Base-by-base conservation (phyloP, 2,329 filamentous ascomycete species). In the Aspergillus sp. region DNA sequence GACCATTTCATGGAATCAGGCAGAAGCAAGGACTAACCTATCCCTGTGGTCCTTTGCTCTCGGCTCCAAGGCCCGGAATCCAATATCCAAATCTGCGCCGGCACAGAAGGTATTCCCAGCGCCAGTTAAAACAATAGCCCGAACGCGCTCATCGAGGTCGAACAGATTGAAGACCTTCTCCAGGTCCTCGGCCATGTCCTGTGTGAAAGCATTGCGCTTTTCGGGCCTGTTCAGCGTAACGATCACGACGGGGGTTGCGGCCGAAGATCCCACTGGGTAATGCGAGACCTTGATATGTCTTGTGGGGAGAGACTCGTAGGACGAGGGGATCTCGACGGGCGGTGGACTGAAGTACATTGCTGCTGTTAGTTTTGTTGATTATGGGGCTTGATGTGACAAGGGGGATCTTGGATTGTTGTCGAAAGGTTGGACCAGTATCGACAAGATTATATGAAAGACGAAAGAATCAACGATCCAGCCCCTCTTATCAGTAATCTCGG, bases 181-280 rank as follows among this genome's bases (percentile, higher is more conserved):
- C 4, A 84, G 70, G 47, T 83, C 75, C 56, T 68, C 65, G 61
- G 83, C 80, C 72, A 85, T 79, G 47, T 70, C 68, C 54, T 77
- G 74, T 2, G 82, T 85, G 57, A 86, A 79, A 9, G 84, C 83
- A 75, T 86, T 87, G 55, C 82, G 77, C 68, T 86, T 85, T 46
- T 77, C 74, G 2, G 82, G 83, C 3, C 84, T 77, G 70, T 83
- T 82, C 59, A 85, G 70, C 13, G 79, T 77, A 56, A 86, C 65
- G 27, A 83, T 66, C 33, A 80, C 74, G 24, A 84, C 75, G 0
- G 70, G 67, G 2, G 74, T 76, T 13, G 83, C 81, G 3, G 80
- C 75, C 11, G 80, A 70, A 0, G 87, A 84, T 24, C 68, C 72
- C 0, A 64, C 64, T 5, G 75, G 76, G 41, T 77, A 68, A 53